Percentiles rank a stretch among this genome's conserved stretches.
phyloP scores from a whole-genome alignment of 345 rosid genomes.

The Syzygium jambos region DNA sequence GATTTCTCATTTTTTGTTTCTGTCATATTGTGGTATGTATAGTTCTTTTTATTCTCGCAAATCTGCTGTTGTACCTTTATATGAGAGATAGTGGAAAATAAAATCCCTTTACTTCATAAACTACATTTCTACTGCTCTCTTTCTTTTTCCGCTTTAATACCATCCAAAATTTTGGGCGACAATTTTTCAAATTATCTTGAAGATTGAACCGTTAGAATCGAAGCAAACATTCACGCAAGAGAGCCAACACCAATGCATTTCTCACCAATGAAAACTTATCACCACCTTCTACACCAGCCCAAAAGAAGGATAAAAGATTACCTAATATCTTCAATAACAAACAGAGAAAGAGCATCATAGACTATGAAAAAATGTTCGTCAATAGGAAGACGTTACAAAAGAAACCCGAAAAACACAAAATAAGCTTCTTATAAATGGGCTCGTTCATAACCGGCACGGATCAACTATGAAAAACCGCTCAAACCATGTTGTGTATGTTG shows the following conservation, averaged over 20 bases:
- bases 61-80: neutral
- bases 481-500: neutral
- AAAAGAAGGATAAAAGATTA: neutral
- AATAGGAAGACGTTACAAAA: neutral
- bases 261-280: neutral
- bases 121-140: neutral
- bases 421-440: neutral
- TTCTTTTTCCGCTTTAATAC: neutral
- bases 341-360: neutral
- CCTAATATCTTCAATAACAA: neutral
- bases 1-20: neutral
- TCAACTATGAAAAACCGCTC: neutral
- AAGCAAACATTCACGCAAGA: neutral
- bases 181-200: neutral
- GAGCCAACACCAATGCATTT: neutral
- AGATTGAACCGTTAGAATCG: neutral
- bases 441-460: neutral
- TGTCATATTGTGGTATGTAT: neutral
- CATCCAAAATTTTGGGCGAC: neutral
- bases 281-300: neutral
- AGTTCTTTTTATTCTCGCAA: too few species aligned
- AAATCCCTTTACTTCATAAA: neutral
- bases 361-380: neutral
- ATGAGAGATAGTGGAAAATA: neutral
- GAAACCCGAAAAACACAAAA: neutral